phyloP scores from a whole-genome alignment of 129 eudicot genomes.

The Helichrysum umbraculigerum region DNA sequence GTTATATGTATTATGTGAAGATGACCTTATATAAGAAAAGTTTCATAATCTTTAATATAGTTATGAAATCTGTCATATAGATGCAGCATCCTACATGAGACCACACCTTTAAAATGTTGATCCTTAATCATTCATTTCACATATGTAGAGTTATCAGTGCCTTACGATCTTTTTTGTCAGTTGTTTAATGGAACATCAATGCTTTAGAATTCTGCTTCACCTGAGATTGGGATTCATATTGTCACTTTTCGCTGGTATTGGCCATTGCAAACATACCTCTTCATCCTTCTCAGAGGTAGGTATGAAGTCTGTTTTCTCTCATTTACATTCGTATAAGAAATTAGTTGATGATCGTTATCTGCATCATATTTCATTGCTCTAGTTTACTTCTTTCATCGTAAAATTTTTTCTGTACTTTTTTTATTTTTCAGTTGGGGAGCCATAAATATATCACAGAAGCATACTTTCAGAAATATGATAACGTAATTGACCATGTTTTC shows the following conservation, averaged over 20 bases:
- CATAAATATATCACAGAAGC: constrained; percentile 54
- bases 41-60: background rate
- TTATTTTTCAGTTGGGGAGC: constrained; percentile 29
- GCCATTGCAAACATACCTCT: constrained; percentile 31
- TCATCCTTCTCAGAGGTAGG: constrained; percentile 11
- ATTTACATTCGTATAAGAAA: background rate
- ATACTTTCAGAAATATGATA: constrained; percentile 56
- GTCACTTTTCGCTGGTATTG: constrained; percentile 35
- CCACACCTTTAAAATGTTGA: background rate
- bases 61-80: background rate
- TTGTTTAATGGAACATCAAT: constrained; percentile 40
- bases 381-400: background rate
- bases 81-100: background rate
- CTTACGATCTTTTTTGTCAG: constrained; percentile 20
- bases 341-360: background rate
- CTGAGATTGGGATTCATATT: constrained; percentile 33
- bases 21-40: background rate
- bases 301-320: background rate
- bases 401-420: too few relatives aligned
- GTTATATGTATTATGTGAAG: background rate
- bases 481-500: constrained; percentile 43
- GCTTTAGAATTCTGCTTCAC: constrained; percentile 23
- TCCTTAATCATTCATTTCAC: background rate
- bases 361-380: background rate
- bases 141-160: background rate